Evolutionary conservation across 768 basidiomycete genomes (phyloP).

Genomic region (Pleurotus citrinopileatus): DNA sequence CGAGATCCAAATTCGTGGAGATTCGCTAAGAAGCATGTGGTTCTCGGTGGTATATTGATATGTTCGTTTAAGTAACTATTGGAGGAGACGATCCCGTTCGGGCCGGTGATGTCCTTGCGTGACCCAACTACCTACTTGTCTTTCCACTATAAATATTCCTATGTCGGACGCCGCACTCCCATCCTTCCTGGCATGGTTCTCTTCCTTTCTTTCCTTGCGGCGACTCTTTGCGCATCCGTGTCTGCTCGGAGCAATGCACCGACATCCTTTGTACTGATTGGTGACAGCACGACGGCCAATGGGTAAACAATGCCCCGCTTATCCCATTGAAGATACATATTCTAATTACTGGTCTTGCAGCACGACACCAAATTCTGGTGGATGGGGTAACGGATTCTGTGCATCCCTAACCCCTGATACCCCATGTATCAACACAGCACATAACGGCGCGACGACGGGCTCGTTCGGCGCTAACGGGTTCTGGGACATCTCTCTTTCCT

Average conservation of each 20-base stretch:
- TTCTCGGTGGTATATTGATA: too few relatives aligned
- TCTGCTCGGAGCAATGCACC: neutral
- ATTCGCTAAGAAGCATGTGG: too few relatives aligned
- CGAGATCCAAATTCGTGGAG: too few relatives aligned
- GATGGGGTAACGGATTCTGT: slow-evolving; percentile 42
- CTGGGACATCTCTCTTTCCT: slow-evolving; percentile 31
- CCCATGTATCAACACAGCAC: slow-evolving; percentile 38
- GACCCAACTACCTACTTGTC: too few relatives aligned
- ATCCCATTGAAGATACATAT: neutral
- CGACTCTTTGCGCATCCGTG: neutral
- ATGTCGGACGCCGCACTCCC: neutral
- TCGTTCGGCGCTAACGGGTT: slow-evolving; percentile 35
- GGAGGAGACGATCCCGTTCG: too few relatives aligned
- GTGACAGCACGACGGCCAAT: slow-evolving; percentile 39
- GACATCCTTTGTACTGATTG: slow-evolving; percentile 37
- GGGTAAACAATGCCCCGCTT: slow-evolving; percentile 18
- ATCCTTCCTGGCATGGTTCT: neutral
- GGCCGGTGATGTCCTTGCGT: too few relatives aligned
- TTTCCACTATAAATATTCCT: neutral
- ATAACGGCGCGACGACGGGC: slow-evolving; percentile 40
- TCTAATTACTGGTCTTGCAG: slow-evolving; percentile 13
- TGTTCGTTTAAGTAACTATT: too few relatives aligned
- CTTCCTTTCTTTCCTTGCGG: neutral
- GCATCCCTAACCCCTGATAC: slow-evolving; percentile 30
- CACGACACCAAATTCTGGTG: slow-evolving; percentile 33